Evolutionary conservation across 2,329 filamentous ascomycete species (phyloP).

Genomic region (Alternaria triticimaculans): DNA sequence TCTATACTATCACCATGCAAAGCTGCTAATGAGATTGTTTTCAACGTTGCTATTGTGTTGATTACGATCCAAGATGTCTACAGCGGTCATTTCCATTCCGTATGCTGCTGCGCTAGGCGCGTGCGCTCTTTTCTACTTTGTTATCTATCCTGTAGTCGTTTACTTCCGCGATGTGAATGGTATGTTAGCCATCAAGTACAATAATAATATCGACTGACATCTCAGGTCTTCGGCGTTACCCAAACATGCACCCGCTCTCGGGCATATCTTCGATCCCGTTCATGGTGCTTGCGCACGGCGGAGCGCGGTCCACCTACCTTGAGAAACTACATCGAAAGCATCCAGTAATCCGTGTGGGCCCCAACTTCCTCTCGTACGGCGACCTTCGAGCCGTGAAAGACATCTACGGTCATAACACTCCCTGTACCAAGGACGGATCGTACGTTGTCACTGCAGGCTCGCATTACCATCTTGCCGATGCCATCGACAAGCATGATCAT

Average conservation of each 20-base stretch:
- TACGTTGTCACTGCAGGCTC: conserved; percentile 56
- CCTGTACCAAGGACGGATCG: conserved; percentile 59
- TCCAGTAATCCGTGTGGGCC: conserved; percentile 50
- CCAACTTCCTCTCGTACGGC: conserved; percentile 42
- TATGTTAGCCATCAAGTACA: not conserved
- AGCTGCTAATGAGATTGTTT: not conserved
- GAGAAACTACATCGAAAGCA: conserved; percentile 56
- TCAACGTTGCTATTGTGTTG: not conserved
- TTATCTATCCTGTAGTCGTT: conserved; percentile 50
- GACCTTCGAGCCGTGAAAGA: conserved; percentile 53
- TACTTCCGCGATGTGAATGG: conserved; percentile 57
- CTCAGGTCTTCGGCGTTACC: conserved; percentile 55
- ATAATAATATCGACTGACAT: not conserved
- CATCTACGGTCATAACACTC: conserved; percentile 60
- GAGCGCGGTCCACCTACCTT: conserved; percentile 54
- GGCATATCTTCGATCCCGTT: conserved; percentile 58
- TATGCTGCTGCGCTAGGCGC: conserved; percentile 34
- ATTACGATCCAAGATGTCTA: conserved; percentile 20
- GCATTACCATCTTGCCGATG: conserved; percentile 61
- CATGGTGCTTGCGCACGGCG: conserved; percentile 54
- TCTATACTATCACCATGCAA: not conserved
- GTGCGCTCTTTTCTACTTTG: conserved; percentile 44
- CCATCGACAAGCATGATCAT: conserved; percentile 60
- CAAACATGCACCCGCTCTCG: conserved; percentile 55
- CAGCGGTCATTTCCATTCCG: conserved; percentile 20